Evolutionary conservation across 2,329 filamentous ascomycete genomes (phyloP).

Genomic region (Penicillium concentricum): DNA sequence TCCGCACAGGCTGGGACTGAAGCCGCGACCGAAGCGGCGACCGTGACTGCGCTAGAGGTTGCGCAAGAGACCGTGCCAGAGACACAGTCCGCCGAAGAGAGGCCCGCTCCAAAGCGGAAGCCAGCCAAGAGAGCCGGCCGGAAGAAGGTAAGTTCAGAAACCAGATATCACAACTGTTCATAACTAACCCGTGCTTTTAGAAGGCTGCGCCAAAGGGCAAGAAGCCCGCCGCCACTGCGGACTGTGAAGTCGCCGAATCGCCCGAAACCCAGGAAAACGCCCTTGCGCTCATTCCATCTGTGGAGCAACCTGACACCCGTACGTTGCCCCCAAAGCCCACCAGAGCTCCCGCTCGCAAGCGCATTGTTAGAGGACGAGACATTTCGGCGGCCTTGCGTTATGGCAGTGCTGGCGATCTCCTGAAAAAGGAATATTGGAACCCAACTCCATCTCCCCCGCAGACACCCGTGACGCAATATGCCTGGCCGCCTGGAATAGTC

Average conservation of each 20-base stretch:
- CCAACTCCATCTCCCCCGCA: not conserved
- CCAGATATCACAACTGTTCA: not conserved
- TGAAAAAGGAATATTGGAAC: not conserved
- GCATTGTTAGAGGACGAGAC: not conserved
- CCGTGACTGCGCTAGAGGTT: slow-evolving; percentile 1
- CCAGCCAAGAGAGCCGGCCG: not conserved
- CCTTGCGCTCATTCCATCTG: not conserved
- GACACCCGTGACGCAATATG: not conserved
- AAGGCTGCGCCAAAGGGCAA: not conserved
- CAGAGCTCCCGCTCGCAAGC: not conserved
- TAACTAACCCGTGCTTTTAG: not conserved
- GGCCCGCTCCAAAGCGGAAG: slow-evolving; percentile 4
- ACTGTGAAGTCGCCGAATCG: not conserved
- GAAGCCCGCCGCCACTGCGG: not conserved
- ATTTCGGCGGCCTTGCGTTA: not conserved
- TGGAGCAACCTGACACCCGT: slow-evolving; percentile 3
- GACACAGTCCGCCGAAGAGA: slow-evolving; percentile 1
- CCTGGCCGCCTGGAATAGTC: not conserved
- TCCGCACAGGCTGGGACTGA: slow-evolving; percentile 14
- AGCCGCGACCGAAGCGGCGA: not conserved
- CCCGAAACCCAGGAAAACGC: not conserved
- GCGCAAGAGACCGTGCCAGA: slow-evolving; percentile 2
- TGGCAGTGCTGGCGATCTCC: not conserved
- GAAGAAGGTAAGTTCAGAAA: not conserved
- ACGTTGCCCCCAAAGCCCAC: not conserved